Conservation (phyloP, 495 filamentous ascomycete genomes). For the Bombardia bombarda region DNA sequence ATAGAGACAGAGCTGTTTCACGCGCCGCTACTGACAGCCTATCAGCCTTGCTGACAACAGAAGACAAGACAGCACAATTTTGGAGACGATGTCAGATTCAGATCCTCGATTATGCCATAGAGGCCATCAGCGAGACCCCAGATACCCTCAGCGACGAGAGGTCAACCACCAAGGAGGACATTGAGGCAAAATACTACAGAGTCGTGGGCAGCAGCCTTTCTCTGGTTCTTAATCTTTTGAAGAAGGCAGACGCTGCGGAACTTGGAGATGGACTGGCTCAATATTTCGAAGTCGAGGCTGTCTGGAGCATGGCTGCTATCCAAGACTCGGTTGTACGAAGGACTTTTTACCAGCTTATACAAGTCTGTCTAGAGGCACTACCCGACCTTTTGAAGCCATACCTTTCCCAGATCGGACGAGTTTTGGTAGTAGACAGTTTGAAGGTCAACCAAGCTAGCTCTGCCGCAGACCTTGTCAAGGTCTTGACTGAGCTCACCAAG, state of each 20-base stretch:
- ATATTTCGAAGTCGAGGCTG: slow-evolving; percentile 51
- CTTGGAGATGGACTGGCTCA: slow-evolving; percentile 37
- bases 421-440: slow-evolving; percentile 62
- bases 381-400: slow-evolving; percentile 39
- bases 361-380: slow-evolving; percentile 48
- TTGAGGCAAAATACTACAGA: slow-evolving; percentile 72
- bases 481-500: slow-evolving; percentile 53
- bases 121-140: slow-evolving; percentile 70
- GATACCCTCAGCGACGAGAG: slow-evolving; percentile 83
- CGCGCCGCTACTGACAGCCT: slow-evolving; percentile 70
- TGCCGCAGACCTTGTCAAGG: slow-evolving; percentile 56
- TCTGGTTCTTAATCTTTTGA: slow-evolving; percentile 46
- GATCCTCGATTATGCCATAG: slow-evolving; percentile 72
- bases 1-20: slow-evolving; percentile 67
- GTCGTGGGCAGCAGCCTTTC: slow-evolving; percentile 61
- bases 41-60: slow-evolving; percentile 61
- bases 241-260: slow-evolving; percentile 46
- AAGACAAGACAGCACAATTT: slow-evolving; percentile 66
- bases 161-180: slow-evolving; percentile 74
- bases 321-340: slow-evolving; percentile 66
- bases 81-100: slow-evolving; percentile 68
- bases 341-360: slow-evolving; percentile 59
- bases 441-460: slow-evolving; percentile 63
- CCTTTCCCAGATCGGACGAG: slow-evolving; percentile 54
- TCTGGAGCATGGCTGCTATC: slow-evolving; percentile 69